phyloP scores from a whole-genome alignment of 1,284 basidiomycete genomes.

The Laetiporus sulphureus region DNA sequence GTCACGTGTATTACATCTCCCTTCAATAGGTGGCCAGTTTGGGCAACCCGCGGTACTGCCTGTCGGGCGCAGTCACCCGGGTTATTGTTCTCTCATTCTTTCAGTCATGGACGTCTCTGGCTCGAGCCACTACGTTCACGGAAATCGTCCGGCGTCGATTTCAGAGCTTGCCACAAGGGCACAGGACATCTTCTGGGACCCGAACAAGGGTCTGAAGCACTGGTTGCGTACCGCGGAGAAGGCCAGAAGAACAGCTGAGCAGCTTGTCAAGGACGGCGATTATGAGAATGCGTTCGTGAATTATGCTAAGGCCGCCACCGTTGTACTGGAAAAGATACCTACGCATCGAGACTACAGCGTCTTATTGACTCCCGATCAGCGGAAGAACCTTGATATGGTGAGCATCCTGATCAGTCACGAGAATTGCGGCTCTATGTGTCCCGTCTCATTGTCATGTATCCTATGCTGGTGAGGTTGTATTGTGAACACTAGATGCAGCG shows the following conservation, averaged over 20 bases:
- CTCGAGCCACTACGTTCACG: too few species aligned
- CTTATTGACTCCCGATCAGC: constrained; percentile 38
- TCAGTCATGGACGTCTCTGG: too few species aligned
- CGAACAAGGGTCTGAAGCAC: constrained; percentile 42
- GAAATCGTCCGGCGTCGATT: constrained; percentile 39
- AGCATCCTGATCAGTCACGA: too few species aligned
- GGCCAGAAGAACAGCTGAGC: constrained; percentile 40
- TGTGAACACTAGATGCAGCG: too few species aligned
- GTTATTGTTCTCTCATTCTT: too few species aligned
- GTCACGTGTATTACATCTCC: too few species aligned
- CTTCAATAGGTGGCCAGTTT: too few species aligned
- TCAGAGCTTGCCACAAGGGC: constrained; percentile 49
- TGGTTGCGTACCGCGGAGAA: constrained; percentile 50
- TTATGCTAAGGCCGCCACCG: constrained; percentile 53
- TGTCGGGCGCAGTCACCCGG: too few species aligned
- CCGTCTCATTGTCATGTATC: too few species aligned
- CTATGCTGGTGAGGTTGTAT: too few species aligned
- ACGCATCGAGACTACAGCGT: constrained; percentile 45
- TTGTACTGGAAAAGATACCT: constrained; percentile 58
- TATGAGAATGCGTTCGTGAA: constrained; percentile 52
- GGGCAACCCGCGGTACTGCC: too few species aligned
- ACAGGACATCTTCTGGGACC: constrained; percentile 41
- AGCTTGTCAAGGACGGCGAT: constrained; percentile 36
- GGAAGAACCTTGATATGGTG: constrained; percentile 49
- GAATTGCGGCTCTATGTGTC: too few species aligned